Base-by-base conservation (phyloP, 2,329 filamentous ascomycete genomes). In the Pseudogymnoascus verrucosus region DNA sequence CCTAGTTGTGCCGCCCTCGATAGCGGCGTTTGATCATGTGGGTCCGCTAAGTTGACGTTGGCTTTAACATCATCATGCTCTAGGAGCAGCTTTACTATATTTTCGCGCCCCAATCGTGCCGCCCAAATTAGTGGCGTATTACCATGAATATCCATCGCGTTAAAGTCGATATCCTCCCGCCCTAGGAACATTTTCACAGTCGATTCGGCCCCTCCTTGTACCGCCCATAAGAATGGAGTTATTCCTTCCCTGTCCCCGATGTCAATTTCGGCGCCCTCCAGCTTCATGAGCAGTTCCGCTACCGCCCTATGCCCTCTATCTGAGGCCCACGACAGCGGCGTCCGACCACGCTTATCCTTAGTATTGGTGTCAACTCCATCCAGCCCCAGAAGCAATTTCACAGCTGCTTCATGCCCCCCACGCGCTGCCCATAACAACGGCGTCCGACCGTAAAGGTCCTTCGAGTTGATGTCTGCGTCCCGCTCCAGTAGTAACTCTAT, bases 1-100 rank as follows among this genome's bases (percentile, higher is more conserved):
- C 68, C 68, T 16, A 69, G 63, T 64, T 19, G 63, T 59, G 62
- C 66, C 63, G 72, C 73, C 31, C 67, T 65, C 26, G 70, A 71
- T 23, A 71, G 61, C 23, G 70, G 64, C 8, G 69, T 72, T 21
- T 67, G 63, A 34, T 66, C 65, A 42, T 63, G 40, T 3, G 60
- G 23, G 62, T 68, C 66, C 40, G 10, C 16, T 2, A 44, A 14
- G 4, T 44, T 44, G 19, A 23, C 40, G 6, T 39, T 14, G 14
- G 36, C 12, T 39, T 39, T 16, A 19, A 40, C 4, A 11, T 4
- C 7, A 7, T 10, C 39, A 11, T 36, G n/a, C 23, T 44, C 26
- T 16, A 61, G 60, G n/a, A 61, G 60, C n/a, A 61, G 34, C 14
- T 26, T 31, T 8, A 44, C 34, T 11, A 61, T 61, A 40, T 11